Evolutionary conservation across 2,329 filamentous ascomycete species (phyloP), one percentile per base, ranked within the genome.

Genomic region (Nannizziopsis barbatae): DNA sequence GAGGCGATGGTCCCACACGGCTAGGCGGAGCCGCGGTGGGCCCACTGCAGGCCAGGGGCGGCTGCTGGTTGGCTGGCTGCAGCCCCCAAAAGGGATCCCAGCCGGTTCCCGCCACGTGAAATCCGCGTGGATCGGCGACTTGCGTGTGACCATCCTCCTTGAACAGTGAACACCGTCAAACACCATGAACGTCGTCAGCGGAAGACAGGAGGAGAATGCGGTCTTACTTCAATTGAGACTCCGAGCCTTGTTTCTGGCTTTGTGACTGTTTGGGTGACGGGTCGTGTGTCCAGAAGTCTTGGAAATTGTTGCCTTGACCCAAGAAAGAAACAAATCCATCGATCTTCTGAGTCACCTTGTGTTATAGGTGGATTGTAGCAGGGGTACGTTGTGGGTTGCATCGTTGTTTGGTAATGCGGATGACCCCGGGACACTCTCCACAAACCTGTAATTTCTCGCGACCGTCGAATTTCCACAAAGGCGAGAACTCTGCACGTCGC

Each of bases 391-490:
- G 44, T 40, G 44, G 44, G 44, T 46, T 46, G 44, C 44, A 46
- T 46, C 36, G 44, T 46, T 3, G 44, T 46, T 38, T 46, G 44
- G 44, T 40, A 27, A 46, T 46, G 44, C 44, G 44, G 38, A 46
- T 46, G 44, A 46, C 44, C 44, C 36, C 35, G 42, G n/a, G 36
- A 45, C 37, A 27, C 35, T 27, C 22, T 27, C 22, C 22, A 27
- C 35, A 39, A 20, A 45, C 11, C 9, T 15, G 43, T 39, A 45
- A 45, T 45, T 17, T 45, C 44, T 22, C 18, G 22, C 38, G 2
- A 12, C 31, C 35, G 14, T 35, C 22, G 30, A 44, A 15, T 27
- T 27, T 27, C 22, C 22, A 33, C 12, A 7, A 39, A n/a, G 18
- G 9, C 12, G 37, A 39, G 37, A 39, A 39, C 37, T 14, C 37